Conservation (phyloP, 2,329 filamentous ascomycete species). For the Beauveria sp. region DNA sequence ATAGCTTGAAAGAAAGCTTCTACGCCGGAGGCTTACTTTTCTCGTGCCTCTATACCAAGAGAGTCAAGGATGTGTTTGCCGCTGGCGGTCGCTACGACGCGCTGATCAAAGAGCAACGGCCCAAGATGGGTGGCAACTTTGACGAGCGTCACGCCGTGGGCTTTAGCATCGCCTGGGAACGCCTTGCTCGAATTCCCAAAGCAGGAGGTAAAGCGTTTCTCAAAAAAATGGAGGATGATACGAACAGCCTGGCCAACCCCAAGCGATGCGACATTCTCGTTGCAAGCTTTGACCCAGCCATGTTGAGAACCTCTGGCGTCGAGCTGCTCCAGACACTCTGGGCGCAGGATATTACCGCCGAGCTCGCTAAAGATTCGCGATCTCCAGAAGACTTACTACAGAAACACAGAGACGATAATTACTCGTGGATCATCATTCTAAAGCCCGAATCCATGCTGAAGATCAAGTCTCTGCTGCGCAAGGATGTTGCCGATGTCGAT, state of each 20-base stretch:
- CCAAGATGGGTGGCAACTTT: slow-evolving; percentile 54
- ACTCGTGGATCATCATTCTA: slow-evolving; percentile 83
- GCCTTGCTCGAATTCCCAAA: slow-evolving; percentile 60
- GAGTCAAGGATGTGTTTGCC: slow-evolving; percentile 77
- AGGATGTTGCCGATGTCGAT: slow-evolving; percentile 68
- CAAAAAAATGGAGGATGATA: slow-evolving; percentile 60
- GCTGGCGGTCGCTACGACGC: slow-evolving; percentile 91
- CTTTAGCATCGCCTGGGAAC: slow-evolving; percentile 85
- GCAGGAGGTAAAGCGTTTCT: slow-evolving; percentile 50
- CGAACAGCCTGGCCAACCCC: slow-evolving; percentile 49
- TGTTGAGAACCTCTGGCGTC: slow-evolving; percentile 68
- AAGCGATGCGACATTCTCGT: slow-evolving; percentile 82
- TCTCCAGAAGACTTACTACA: slow-evolving; percentile 75
- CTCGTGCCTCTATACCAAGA: slow-evolving; percentile 81
- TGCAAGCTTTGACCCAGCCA: slow-evolving; percentile 72
- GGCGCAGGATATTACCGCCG: slow-evolving; percentile 76
- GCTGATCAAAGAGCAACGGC: slow-evolving; percentile 75
- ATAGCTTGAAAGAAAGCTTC: slow-evolving; percentile 85
- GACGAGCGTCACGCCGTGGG: slow-evolving; percentile 77
- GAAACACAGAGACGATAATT: slow-evolving; percentile 67
- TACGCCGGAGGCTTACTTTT: slow-evolving; percentile 82
- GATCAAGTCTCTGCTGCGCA: slow-evolving; percentile 66
- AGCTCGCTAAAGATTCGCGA: slow-evolving; percentile 72
- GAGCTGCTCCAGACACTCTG: slow-evolving; percentile 74
- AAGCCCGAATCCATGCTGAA: slow-evolving; percentile 73